These are phyloP conservation scores for Vararia minispora DNA, from an alignment of 768 basidiomycete species.

Conservation along the genomic window DNA sequence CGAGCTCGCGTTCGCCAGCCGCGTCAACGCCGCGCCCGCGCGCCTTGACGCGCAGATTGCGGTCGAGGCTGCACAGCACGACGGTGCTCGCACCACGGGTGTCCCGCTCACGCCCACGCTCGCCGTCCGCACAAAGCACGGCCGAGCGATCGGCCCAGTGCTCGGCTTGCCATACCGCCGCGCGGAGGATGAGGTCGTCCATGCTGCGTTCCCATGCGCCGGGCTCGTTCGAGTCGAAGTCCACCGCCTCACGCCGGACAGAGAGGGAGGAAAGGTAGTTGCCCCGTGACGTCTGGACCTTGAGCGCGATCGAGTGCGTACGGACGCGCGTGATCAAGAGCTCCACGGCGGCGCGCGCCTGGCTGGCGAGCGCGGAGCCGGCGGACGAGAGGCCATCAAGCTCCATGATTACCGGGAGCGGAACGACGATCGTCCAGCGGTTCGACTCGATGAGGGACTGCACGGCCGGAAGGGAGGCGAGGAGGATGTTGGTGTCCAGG, in stretches of 20 bases:
- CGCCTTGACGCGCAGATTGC: constrained; percentile 88
- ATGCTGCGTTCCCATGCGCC: constrained; percentile 57
- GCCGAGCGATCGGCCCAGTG: constrained; percentile 83
- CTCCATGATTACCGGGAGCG: constrained; percentile 93
- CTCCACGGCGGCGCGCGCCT: constrained; percentile 59
- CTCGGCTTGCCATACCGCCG: constrained; percentile 87
- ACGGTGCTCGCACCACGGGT: constrained; percentile 58
- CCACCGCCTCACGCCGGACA: constrained; percentile 77
- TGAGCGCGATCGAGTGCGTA: constrained; percentile 65
- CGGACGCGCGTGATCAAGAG: constrained; percentile 73
- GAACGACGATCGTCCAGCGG: constrained; percentile 82
- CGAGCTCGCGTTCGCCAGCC: constrained; percentile 80
- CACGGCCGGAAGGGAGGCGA: constrained; percentile 71
- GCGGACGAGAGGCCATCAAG: constrained; percentile 81
- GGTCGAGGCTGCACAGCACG: constrained; percentile 81
- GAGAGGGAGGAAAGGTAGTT: constrained; percentile 81
- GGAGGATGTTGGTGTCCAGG: constrained; percentile 89
- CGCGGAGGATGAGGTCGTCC: constrained; percentile 92
- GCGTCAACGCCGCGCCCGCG: constrained; percentile 78
- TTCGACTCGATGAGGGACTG: constrained; percentile 66
- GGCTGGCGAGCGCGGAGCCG: constrained; percentile 51
- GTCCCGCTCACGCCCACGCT: constrained; percentile 21
- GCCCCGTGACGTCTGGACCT: constrained; percentile 91
- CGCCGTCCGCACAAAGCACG: constrained; percentile 40
- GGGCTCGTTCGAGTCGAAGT: constrained; percentile 41